These are phyloP conservation scores for Ogataea paraovalis DNA, from an alignment of 805 yeast species.

Conservation along the genomic window DNA sequence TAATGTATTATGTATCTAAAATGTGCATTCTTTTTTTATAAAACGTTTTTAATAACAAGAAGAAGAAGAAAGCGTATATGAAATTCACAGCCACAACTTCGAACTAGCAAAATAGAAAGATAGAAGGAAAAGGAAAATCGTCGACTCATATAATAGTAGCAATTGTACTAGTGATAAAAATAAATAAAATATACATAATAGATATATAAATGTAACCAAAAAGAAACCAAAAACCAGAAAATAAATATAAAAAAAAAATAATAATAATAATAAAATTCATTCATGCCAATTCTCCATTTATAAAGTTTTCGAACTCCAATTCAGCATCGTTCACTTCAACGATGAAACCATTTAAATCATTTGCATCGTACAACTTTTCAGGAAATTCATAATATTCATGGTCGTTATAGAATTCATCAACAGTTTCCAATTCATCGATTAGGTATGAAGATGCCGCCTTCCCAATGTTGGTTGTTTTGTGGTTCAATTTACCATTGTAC, in stretches of 20 bases:
- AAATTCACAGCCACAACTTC: background rate
- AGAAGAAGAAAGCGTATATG: too few species aligned
- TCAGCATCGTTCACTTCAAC: conserved; percentile 17
- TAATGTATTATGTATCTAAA: too few species aligned
- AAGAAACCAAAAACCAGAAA: background rate
- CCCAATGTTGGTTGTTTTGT: background rate
- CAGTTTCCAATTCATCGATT: conserved; percentile 1
- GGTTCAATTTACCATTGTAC: background rate
- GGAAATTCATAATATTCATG: background rate
- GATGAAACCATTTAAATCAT: background rate
- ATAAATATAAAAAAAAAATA: background rate
- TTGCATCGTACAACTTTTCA: background rate
- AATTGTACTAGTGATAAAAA: background rate
- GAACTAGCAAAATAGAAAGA: background rate
- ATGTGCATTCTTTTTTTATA: too few species aligned
- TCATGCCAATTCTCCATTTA: conserved; percentile 20
- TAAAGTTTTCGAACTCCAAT: conserved; percentile 28
- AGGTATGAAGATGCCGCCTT: background rate
- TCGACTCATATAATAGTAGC: background rate
- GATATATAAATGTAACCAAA: background rate
- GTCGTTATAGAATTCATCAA: background rate
- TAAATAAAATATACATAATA: background rate
- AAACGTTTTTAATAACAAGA: too few species aligned
- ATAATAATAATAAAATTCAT: background rate
- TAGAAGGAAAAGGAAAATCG: background rate